Base-by-base conservation (phyloP, 352 stramenopile genomes). In the Pythium pectinolyticum region DNA sequence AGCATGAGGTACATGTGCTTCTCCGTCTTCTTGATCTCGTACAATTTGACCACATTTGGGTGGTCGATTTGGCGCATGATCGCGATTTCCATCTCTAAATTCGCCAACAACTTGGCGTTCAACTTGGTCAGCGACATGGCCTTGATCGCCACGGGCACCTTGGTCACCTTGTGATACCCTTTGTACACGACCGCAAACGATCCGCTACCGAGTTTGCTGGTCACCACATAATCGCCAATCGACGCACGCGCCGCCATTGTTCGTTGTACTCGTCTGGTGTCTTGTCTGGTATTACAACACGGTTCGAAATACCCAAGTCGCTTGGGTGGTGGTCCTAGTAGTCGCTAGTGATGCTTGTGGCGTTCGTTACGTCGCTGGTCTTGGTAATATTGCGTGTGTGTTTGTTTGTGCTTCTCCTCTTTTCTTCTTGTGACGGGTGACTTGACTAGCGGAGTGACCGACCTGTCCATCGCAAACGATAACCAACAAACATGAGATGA, bases 1-100 rank as follows among this genome's bases (percentile, higher is more conserved):
- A 99, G 85, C 56, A 99, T 84, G 20, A 99, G 77, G 75, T 98
- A 98, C 74, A 99, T 98, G 75, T 98, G 90, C 31, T 92, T 84
- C 53, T 97, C 80, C 24, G 89, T 97, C 70, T 98, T 97, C 76
- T 98, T 90, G 61, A 98, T 98, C 50, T 98, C 86, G 64, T 98
- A 97, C 15, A 99, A 84, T 53, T 95, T 95, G 20, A 99, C 96
- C 53, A 99, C 94, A 67, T 99, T 98, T 4, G 82, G 92, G 74
- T 99, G 96, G 67, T 91, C 76, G 63, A 98, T 97, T 48, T 96
- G 92, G 46, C 88, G 82, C 57, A 99, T 90, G 53, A 99, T 99
- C 43, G 84, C 81, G 53, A 99, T 98, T 84, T 99, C 94, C 64
- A 96, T 90, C 70, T 98, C 94, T 34, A 99, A 72, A 73, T 99